phyloP scores from a whole-genome alignment of 164 flowering plant genomes.

The Taxillus chinensis region DNA sequence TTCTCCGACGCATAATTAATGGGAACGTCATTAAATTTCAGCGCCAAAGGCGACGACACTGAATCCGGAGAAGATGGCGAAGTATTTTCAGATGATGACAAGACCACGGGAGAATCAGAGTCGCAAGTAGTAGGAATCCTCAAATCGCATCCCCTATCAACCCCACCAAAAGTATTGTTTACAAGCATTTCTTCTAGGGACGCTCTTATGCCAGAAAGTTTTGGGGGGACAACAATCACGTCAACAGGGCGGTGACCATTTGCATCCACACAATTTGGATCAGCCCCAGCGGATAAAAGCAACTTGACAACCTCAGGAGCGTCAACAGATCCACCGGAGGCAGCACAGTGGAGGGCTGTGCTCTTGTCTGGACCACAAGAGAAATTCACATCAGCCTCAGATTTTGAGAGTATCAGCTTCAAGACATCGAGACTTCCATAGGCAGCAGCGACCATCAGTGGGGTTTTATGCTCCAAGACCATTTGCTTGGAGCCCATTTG shows the following conservation, averaged over 20 bases:
- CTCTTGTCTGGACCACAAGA: slow-evolving; percentile 27
- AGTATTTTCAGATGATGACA: slow-evolving; percentile 21
- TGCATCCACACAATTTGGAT: slow-evolving; percentile 22
- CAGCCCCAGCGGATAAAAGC: slow-evolving; percentile 37
- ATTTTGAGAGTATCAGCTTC: slow-evolving; percentile 20
- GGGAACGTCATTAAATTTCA: slow-evolving; percentile 15
- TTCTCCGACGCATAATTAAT: slow-evolving; percentile 23
- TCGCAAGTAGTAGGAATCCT: slow-evolving; percentile 13
- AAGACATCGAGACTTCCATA: slow-evolving; percentile 41
- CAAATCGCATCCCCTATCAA: slow-evolving; percentile 9
- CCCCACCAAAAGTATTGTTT: slow-evolving; percentile 9
- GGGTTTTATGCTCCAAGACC: slow-evolving; percentile 36
- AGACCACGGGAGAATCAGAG: slow-evolving; percentile 23
- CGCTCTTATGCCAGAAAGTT: slow-evolving; percentile 16
- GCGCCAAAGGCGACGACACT: slow-evolving; percentile 11
- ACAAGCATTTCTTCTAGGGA: slow-evolving; percentile 25
- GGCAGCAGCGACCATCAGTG: slow-evolving; percentile 47
- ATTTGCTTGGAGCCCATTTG: slow-evolving; percentile 29
- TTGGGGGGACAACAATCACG: slow-evolving; percentile 34
- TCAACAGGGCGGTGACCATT: slow-evolving; percentile 32
- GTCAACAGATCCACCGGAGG: slow-evolving; percentile 34
- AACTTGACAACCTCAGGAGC: slow-evolving; percentile 30
- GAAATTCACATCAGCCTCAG: slow-evolving; percentile 27
- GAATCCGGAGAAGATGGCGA: slow-evolving; percentile 19
- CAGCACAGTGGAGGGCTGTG: slow-evolving; percentile 60